These are phyloP conservation scores for Lecanoromycetidae sp. DNA, from an alignment of 2,329 filamentous ascomycete species.

Conservation along the genomic window DNA sequence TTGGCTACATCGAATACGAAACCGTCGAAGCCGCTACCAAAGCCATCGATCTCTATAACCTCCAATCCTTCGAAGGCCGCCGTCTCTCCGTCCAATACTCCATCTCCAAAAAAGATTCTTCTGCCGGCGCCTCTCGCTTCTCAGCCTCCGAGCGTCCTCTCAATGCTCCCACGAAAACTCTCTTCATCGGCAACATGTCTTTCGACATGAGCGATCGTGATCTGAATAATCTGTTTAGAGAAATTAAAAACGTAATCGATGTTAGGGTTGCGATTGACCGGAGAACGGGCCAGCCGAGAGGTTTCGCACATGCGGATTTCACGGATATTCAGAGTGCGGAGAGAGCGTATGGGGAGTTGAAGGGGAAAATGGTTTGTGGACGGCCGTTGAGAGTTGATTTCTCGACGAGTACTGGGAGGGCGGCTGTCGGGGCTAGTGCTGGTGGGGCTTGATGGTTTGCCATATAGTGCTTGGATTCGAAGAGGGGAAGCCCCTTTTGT, in stretches of 20 bases:
- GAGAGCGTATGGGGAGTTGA: conserved; percentile 46
- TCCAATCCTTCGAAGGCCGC: conserved; percentile 51
- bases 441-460: not conserved
- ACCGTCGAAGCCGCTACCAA: conserved; percentile 39
- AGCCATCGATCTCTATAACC: conserved; percentile 47
- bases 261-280: conserved; percentile 75
- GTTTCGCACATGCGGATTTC: conserved; percentile 79
- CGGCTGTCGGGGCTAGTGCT: not conserved
- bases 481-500: not conserved
- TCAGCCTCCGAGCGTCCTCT: conserved; percentile 3
- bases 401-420: conserved; percentile 9
- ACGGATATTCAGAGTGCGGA: conserved; percentile 52
- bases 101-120: conserved; percentile 14
- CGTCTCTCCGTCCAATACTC: conserved; percentile 52
- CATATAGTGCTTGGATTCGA: not conserved
- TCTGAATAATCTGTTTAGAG: conserved; percentile 63
- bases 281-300: conserved; percentile 65
- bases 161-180: conserved; percentile 48
- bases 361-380: conserved; percentile 49
- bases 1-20: conserved; percentile 53
- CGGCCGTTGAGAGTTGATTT: conserved; percentile 56
- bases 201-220: conserved; percentile 78
- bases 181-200: conserved; percentile 78
- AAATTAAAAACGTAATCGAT: conserved; percentile 57
- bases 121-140: not conserved